A percentile compares a stretch with the other conserved stretches of the same genome.
These are phyloP conservation scores for Malus domestica DNA, from an alignment of 306 rosid species.

Conservation along the genomic window ASM211411v1 NC_041805.1:8542001-8542500, in stretches of 20 bases:
- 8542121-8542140: too few species aligned
- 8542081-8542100: background rate
- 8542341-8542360: constrained; percentile 58
- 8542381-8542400: constrained; percentile 59
- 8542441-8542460: constrained; percentile 32
- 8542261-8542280: constrained; percentile 64
- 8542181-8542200: constrained; percentile 59
- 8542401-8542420: constrained; percentile 23
- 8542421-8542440: background rate
- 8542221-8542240: constrained; percentile 60
- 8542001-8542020: too few species aligned
- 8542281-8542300: constrained; percentile 76
- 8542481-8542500: background rate
- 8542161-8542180: constrained; percentile 61
- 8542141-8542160: constrained; percentile 44
- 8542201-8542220: constrained; percentile 63
- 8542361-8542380: constrained; percentile 47
- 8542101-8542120: background rate
- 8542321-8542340: constrained; percentile 46
- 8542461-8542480: constrained; percentile 31
- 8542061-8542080: too few species aligned
- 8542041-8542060: too few species aligned
- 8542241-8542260: constrained; percentile 72
- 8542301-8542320: constrained; percentile 40
- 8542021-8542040: too few species aligned